Conservation (phyloP, 768 basidiomycete species). For the Paxillus involutus region DNA sequence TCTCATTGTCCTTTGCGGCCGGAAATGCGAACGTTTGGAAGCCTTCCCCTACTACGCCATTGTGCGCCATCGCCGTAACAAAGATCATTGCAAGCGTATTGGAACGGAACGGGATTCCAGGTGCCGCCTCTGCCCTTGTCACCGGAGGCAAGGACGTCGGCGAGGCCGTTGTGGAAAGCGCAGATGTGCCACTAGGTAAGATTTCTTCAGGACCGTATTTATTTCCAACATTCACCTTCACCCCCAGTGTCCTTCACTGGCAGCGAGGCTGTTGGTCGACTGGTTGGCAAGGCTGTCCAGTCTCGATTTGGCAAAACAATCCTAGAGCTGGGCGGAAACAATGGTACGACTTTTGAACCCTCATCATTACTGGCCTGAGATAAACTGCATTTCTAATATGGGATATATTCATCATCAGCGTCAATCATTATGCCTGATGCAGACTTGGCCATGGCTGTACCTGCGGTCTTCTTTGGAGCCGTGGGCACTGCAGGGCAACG, state of each 20-base stretch:
- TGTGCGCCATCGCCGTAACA: slow-evolving; percentile 90
- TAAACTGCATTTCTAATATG: slow-evolving; percentile 11
- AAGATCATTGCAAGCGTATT: slow-evolving; percentile 80
- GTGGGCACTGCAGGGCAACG: slow-evolving; percentile 77
- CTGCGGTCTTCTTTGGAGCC: slow-evolving; percentile 91
- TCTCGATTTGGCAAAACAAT: slow-evolving; percentile 88
- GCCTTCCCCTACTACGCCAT: slow-evolving; percentile 84
- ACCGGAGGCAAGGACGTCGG: slow-evolving; percentile 84
- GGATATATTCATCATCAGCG: slow-evolving; percentile 46
- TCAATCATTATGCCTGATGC: slow-evolving; percentile 93
- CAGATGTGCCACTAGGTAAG: slow-evolving; percentile 76
- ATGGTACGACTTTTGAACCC: slow-evolving; percentile 53
- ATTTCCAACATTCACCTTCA: slow-evolving; percentile 4
- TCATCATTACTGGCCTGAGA: slow-evolving; percentile 10
- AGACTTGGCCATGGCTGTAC: slow-evolving; percentile 85
- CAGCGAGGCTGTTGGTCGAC: slow-evolving; percentile 82
- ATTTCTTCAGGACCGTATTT: neutral
- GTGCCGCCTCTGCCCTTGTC: slow-evolving; percentile 80
- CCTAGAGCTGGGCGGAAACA: slow-evolving; percentile 94
- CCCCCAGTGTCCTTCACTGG: slow-evolving; percentile 89
- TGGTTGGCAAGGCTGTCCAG: slow-evolving; percentile 86
- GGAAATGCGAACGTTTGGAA: slow-evolving; percentile 97
- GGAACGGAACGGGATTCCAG: slow-evolving; percentile 79
- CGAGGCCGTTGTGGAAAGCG: slow-evolving; percentile 71
- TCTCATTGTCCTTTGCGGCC: slow-evolving; percentile 82